Base-by-base conservation (phyloP, 768 basidiomycete species). In the Polyporus arcularius region DNA sequence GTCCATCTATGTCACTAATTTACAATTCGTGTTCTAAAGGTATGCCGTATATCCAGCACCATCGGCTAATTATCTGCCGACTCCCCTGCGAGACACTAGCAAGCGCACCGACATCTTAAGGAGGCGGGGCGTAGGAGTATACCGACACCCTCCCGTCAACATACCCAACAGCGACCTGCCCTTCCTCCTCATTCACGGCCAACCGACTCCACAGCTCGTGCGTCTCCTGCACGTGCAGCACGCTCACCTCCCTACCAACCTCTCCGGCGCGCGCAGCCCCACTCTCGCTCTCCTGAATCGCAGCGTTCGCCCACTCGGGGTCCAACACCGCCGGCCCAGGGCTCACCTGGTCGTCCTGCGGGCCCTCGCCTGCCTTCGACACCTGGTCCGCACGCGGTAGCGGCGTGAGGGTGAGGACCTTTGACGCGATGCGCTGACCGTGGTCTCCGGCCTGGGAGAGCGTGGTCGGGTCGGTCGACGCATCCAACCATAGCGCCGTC, bases 401-500 rank as follows among this genome's bases (percentile, higher is more conserved):
- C 10, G 51, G 32, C 21, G 18, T 7, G 43, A 31, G 55, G 21
- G 46, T 54, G 38, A 80, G 69, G 28, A 76, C 49, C 42, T 46
- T 54, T n/a, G 82, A 84, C 0, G 85, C 87, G 21, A 89, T 68
- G 49, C 88, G 78, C 69, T 90, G 88, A 0, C 87, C 86, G 8
- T 70, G 75, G 52, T 83, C 71, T 28, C 66, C 68, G 9, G 67
- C 70, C 61, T 70, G 70, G 14, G 57, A 58, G 12, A 60, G 63
- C 45, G 46, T 55, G 30, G 47, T 31, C 79, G 40, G 73, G 59
- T 85, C 83, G 0, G 83, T 82, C 51, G 87, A 83, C 50, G 76
- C 84, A 64, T 90, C 89, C 38, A 88, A 73, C 84, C 87, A 90
- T 15, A 90, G 63, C 4, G 82, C 83, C 5, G 85, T 88, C 4